phyloP scores from a whole-genome alignment of 1,284 basidiomycete genomes.

The Pulveroboletus sp. region DNA sequence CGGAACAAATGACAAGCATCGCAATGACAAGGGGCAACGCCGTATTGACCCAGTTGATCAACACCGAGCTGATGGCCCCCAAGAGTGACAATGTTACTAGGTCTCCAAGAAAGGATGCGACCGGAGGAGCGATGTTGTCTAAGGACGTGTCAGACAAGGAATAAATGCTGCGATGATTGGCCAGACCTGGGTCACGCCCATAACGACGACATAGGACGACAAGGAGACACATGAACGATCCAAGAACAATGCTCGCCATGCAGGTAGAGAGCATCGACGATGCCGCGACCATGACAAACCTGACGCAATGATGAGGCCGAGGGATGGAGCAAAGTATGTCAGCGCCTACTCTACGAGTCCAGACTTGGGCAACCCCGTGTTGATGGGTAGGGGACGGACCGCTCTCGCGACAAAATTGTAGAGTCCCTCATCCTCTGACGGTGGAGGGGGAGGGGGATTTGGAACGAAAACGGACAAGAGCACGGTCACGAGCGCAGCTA shows the following conservation, averaged over 20 bases:
- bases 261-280: constrained; percentile 89
- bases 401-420: constrained; percentile 28
- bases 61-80: constrained; percentile 61
- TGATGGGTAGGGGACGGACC: constrained; percentile 33
- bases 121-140: constrained; percentile 95
- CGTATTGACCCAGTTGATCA: constrained; percentile 68
- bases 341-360: constrained; percentile 54
- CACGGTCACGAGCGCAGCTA: constrained; percentile 83
- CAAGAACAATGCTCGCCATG: constrained; percentile 78
- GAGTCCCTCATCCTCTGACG: constrained; percentile 11
- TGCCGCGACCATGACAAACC: constrained; percentile 83
- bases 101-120: constrained; percentile 92
- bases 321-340: constrained; percentile 1
- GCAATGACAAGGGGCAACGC: constrained; percentile 65
- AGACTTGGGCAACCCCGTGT: constrained; percentile 40
- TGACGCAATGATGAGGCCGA: constrained; percentile 34
- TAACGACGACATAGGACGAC: constrained; percentile 79
- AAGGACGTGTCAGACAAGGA: background rate
- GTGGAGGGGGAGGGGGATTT: constrained; percentile 26
- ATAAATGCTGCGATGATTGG: background rate
- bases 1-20: constrained; percentile 56
- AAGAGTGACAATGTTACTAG: constrained; percentile 85
- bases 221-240: constrained; percentile 90
- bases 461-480: constrained; percentile 69
- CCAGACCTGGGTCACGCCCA: constrained; percentile 81